Base-by-base conservation (phyloP, 345 rosid genomes). In the Cardamine resedifolia region DNA sequence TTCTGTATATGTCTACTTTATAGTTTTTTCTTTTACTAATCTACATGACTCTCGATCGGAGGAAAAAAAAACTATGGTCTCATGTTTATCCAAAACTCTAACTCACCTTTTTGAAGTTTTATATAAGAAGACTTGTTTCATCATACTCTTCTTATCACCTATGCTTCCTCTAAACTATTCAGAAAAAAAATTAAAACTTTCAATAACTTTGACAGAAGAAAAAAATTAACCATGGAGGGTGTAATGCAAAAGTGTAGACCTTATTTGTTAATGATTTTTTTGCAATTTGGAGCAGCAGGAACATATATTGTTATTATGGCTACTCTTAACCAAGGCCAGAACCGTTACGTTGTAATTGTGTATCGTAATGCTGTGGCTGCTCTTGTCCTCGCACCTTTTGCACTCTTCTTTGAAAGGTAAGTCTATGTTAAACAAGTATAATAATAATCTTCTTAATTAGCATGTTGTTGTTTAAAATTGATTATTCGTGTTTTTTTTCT, bases 281-380 rank as follows among this genome's bases (percentile, higher is more conserved):
- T 88, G 83, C 94, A 87, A 78, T 79, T 93, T 55, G 97, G 88
- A 7, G 68, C 79, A 11, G 90, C 90, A 1, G 97, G 98, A 20
- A 85, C 61, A 47, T 87, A 84, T 78, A 85, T 87, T 61, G 77
- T 93, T 41, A 74, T 81, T 75, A 81, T 77, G 85, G 76, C 65
- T 0, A 85, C 88, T 55, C 94, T 87, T n/a, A 87, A 81, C 34
- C 83, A 76, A 23, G 97, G 98, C 76, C 90, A 88, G 87, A 90
- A 87, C 58, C 84, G 88, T 24, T 85, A 87, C 56, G 90, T 88
- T 19, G 81, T 87, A 8, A 76, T 93, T 39, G 91, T 86, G 48
- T 93, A 88, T 57, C 89, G 94, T 43, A 90, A 93, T 65, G 84
- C 75, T 16, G 47, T 90, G 15, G 94, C 94, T n/a, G 85, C 97